Percentiles rank a stretch among this genome's conserved stretches.
These are phyloP conservation scores for Croton setiger DNA, from an alignment of 441 rosid genomes.

Conservation along the genomic window DNA sequence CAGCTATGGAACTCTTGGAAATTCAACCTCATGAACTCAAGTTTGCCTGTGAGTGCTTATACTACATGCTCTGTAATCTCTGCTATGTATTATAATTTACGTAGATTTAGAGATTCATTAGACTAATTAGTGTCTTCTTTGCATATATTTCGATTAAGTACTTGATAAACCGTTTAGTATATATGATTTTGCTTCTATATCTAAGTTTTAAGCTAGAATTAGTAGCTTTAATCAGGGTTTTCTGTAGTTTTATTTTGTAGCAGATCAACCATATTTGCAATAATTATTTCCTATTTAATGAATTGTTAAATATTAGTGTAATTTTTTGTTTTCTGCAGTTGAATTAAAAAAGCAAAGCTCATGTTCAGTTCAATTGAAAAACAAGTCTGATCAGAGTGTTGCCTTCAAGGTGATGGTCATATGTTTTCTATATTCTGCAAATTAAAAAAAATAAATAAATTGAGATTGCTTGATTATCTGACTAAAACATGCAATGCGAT, in stretches of 20 bases:
- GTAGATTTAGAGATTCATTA: no score
- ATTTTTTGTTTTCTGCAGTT: constrained; percentile 27
- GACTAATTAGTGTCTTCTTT: not conserved
- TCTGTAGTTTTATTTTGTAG: not conserved
- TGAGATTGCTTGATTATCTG: no score
- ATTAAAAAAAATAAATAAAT: no score
- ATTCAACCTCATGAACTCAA: constrained; percentile 44
- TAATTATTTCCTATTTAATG: not conserved
- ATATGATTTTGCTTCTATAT: no score
- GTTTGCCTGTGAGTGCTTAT: constrained; percentile 34
- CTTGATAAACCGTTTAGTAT: not conserved
- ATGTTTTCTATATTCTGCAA: not conserved
- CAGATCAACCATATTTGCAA: not conserved
- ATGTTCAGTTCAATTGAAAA: constrained; percentile 38
- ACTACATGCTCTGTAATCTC: not conserved
- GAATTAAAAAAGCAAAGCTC: constrained; percentile 50
- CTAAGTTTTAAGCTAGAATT: not conserved
- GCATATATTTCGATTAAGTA: not conserved
- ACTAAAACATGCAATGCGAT: not conserved
- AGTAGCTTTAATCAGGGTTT: not conserved
- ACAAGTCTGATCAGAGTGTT: constrained; percentile 44
- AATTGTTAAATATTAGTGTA: not conserved
- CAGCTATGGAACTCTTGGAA: constrained; percentile 37
- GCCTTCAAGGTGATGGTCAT: constrained; percentile 49
- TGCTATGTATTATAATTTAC: not conserved